Conservation (phyloP, 805 yeast genomes). For the Candida boleticola region DNA sequence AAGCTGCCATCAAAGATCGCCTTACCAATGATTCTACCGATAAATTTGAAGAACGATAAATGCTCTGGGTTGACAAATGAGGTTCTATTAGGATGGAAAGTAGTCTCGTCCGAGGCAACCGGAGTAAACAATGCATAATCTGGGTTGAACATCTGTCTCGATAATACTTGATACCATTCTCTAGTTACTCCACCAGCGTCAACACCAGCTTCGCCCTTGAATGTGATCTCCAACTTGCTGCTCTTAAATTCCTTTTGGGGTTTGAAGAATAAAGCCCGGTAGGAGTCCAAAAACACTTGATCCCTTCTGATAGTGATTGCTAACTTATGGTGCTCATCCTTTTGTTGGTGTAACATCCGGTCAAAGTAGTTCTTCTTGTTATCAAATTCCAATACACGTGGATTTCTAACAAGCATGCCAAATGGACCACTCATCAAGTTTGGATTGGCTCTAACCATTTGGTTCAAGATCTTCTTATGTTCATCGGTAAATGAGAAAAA, state of each 20-base stretch:
- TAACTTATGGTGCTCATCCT: conserved; percentile 47
- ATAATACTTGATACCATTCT: conserved; percentile 94
- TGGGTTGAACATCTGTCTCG: conserved; percentile 94
- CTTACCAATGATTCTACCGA: conserved; percentile 91
- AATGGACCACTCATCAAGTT: conserved; percentile 96
- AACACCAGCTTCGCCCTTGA: conserved; percentile 91
- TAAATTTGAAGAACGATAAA: conserved; percentile 86
- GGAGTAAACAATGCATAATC: conserved; percentile 91
- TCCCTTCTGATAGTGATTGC: conserved; percentile 76
- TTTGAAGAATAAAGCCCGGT: conserved; percentile 77
- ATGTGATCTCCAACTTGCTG: conserved; percentile 73
- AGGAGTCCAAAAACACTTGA: conserved; percentile 89
- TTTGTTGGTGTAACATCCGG: conserved; percentile 59
- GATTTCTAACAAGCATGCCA: conserved; percentile 81
- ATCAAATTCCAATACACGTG: conserved; percentile 89
- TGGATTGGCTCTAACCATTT: conserved; percentile 88
- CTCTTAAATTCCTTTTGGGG: conserved; percentile 68
- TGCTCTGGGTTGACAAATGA: conserved; percentile 94
- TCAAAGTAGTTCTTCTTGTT: conserved; percentile 86
- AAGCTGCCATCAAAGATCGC: conserved; percentile 85
- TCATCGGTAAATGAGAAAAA: conserved; percentile 87
- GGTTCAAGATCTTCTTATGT: conserved; percentile 83
- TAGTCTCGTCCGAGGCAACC: conserved; percentile 86
- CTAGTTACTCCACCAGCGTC: conserved; percentile 98
- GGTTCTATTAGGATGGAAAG: conserved; percentile 92